phyloP scores from a whole-genome alignment of 2,329 filamentous ascomycete species.

The Endocalyx cinctus region DNA sequence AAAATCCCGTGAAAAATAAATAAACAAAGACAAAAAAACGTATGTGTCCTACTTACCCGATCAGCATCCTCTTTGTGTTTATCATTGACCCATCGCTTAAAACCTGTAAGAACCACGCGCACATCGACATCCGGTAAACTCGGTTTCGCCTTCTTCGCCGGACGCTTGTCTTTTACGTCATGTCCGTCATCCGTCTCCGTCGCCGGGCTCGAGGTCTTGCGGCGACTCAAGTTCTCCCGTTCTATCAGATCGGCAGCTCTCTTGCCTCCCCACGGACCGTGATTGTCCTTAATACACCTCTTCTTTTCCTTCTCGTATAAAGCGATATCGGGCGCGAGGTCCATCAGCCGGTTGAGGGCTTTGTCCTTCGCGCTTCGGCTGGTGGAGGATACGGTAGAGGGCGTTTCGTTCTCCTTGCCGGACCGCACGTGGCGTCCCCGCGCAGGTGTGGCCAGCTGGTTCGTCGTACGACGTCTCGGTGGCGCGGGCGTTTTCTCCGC shows the following conservation, averaged over 20 bases:
- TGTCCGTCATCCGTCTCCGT: constrained; percentile 15
- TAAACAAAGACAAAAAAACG: constrained; percentile 1
- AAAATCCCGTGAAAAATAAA: constrained; percentile 5
- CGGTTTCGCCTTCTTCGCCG: constrained; percentile 59
- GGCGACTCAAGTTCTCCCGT: constrained; percentile 35
- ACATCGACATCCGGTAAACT: constrained; percentile 63
- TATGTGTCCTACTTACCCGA: constrained; percentile 70
- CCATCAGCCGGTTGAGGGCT: constrained; percentile 71
- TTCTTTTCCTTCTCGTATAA: constrained; percentile 94
- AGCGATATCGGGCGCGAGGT: constrained; percentile 77
- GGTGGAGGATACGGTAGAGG: constrained; percentile 60
- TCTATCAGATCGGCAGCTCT: constrained; percentile 56
- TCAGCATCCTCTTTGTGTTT: constrained; percentile 73
- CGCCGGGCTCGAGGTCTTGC: constrained; percentile 34
- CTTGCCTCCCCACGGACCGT: constrained; percentile 57
- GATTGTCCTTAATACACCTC: constrained; percentile 49
- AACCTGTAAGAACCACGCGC: constrained; percentile 78
- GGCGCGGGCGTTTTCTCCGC: constrained; percentile 26
- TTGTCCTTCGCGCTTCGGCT: constrained; percentile 85
- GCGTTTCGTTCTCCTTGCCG: constrained; percentile 81
- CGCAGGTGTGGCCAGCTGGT: constrained; percentile 48
- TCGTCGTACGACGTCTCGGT: constrained; percentile 24
- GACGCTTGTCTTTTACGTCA: constrained; percentile 41
- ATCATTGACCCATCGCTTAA: constrained; percentile 74
- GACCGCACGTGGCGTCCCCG: constrained; percentile 44